Conservation (phyloP, 2,329 filamentous ascomycete species). For the Apiospora koreana region DNA sequence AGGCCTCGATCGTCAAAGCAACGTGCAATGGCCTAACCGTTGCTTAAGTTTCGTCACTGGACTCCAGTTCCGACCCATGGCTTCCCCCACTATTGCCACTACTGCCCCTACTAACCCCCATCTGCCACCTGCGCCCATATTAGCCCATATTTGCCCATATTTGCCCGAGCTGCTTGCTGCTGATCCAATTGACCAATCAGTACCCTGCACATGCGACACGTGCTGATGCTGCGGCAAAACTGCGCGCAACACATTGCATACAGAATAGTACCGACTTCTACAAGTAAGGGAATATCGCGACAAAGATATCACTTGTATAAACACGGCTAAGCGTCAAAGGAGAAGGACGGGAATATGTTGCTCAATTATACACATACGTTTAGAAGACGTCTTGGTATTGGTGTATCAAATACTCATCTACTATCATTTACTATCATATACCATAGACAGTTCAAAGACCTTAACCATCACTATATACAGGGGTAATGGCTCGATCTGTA, state of each 20-base stretch:
- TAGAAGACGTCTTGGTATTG: background rate
- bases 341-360: background rate
- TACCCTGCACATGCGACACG: background rate
- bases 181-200: conserved; percentile 12
- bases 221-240: conserved; percentile 1
- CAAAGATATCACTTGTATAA: background rate
- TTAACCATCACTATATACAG: background rate
- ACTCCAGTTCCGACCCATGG: conserved; percentile 10
- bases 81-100: conserved; percentile 18
- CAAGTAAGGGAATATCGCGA: background rate
- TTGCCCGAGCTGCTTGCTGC: background rate
- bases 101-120: background rate
- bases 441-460: background rate
- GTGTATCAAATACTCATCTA: background rate
- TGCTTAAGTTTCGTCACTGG: background rate
- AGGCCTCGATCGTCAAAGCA: conserved; percentile 3
- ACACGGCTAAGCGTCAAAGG: too few species aligned
- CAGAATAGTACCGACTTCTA: background rate
- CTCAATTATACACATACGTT: too few species aligned
- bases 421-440: background rate
- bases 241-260: background rate
- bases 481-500: background rate
- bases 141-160: background rate
- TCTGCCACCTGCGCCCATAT: background rate
- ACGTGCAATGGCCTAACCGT: background rate